Evolutionary conservation across 805 yeast genomes (phyloP).

Genomic region (Candida alai): DNA sequence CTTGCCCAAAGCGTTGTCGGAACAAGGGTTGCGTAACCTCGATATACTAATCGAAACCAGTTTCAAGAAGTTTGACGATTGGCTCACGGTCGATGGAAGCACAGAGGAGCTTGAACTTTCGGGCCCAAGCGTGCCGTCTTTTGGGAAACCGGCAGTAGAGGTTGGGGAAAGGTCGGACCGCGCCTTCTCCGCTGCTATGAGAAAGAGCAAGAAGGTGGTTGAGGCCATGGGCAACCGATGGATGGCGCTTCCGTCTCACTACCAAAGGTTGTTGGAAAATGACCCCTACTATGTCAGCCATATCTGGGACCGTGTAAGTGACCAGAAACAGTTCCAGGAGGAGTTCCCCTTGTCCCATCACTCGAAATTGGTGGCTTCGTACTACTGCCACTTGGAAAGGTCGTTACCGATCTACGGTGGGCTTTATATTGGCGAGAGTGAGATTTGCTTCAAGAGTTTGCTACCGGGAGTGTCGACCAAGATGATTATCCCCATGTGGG

Average conservation of each 20-base stretch:
- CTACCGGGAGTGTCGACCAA: conserved; percentile 73
- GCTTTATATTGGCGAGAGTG: conserved; percentile 63
- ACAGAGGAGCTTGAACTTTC: not conserved
- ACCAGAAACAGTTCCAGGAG: conserved; percentile 55
- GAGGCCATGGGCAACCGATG: conserved; percentile 40
- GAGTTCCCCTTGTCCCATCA: conserved; percentile 61
- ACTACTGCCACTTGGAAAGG: conserved; percentile 64
- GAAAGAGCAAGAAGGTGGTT: conserved; percentile 27
- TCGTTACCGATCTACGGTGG: conserved; percentile 82
- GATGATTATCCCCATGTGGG: conserved; percentile 77
- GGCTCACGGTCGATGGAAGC: conserved; percentile 14
- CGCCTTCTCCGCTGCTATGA: conserved; percentile 12
- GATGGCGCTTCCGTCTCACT: conserved; percentile 63
- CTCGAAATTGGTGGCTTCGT: conserved; percentile 59
- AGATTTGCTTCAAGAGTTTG: conserved; percentile 76
- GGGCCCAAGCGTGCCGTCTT: too few relatives aligned
- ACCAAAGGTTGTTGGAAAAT: conserved; percentile 36
- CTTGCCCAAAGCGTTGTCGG: conserved; percentile 32
- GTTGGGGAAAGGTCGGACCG: too few relatives aligned
- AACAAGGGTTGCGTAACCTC: conserved; percentile 27
- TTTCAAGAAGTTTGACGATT: conserved; percentile 18
- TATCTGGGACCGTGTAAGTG: conserved; percentile 37
- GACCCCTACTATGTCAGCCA: conserved; percentile 49
- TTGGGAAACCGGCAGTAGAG: too few relatives aligned
- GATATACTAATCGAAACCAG: conserved; percentile 33